Evolutionary conservation across 805 yeast species (phyloP), one percentile per base, ranked within the genome.

Genomic region (Wickerhamiella parazyma): DNA sequence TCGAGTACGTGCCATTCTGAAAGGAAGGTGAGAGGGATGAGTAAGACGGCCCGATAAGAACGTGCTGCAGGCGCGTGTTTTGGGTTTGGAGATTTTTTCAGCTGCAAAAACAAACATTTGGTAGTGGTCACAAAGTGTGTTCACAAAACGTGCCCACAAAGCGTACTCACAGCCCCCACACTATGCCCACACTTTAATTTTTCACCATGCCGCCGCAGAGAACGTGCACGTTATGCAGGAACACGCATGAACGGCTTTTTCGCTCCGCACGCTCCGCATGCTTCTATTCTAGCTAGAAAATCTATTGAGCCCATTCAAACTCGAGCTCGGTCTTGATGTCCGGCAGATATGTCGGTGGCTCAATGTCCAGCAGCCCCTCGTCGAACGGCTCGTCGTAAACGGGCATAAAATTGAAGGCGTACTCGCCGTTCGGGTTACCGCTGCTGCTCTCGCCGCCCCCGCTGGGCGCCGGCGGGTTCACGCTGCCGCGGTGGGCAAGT

Each of bases 341-440:
- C 10, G 44, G 44, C 18, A 41, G 18, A 28, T 36, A 36, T 1
- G 28, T 28, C 12, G 36, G 40, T 12, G 45, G 41, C 31, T 44
- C 46, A 21, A 44, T 17, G 33, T 38, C 46, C 9, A 38, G 36
- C 20, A 38, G n/a, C 10, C 28, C 19, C 9, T 37, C 42, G 14
- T 38, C 37, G 19, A 39, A 31, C 35, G 34, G 36, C 20, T 39
- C 42, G 18, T 39, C 42, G 20, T 39, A 39, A 10, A 39, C 10
- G 10, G 42, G 42, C 36, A 28, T 38, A 28, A 28, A 19, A 21
- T 11, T 36, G 22, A 28, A 28, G 3, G 8, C 16, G 31, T 11
- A 4, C 31, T 14, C 3, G 16, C 16, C 31, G 24, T 8, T 21
- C 8, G 24, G n/a, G n/a, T n/a, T n/a, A 10, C 26, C 11, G 26